Evolutionary conservation across 768 basidiomycete species (phyloP).

Genomic region (Lyophyllum atratum): DNA sequence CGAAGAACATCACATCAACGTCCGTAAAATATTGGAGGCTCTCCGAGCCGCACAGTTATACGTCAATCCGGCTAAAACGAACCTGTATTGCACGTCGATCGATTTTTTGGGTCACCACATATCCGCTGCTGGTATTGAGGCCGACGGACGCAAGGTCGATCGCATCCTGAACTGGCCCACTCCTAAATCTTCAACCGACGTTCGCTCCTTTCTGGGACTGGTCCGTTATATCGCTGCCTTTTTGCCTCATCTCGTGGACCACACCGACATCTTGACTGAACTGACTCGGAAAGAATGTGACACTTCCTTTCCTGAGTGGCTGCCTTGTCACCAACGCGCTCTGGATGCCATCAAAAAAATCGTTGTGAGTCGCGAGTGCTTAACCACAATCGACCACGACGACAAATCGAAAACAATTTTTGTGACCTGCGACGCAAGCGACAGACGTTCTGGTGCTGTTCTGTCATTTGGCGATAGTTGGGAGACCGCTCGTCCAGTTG

Average conservation of each 20-base stretch:
- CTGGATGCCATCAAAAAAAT: constrained; percentile 32
- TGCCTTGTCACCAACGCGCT: constrained; percentile 16
- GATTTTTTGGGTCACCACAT: constrained; percentile 26
- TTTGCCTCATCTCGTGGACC: constrained; percentile 21
- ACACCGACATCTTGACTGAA: neutral
- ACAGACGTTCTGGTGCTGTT: constrained; percentile 24
- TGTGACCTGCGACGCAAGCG: constrained; percentile 23
- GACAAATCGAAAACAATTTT: constrained; percentile 25
- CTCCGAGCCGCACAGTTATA: constrained; percentile 8
- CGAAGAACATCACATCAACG: constrained; percentile 31
- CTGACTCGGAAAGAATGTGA: constrained; percentile 18
- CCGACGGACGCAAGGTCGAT: constrained; percentile 22
- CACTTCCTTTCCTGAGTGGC: constrained; percentile 18
- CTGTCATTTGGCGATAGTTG: neutral
- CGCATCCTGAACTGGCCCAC: constrained; percentile 10
- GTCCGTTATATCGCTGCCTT: constrained; percentile 24
- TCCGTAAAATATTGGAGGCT: constrained; percentile 24
- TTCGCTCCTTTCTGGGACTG: constrained; percentile 23
- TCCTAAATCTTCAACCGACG: constrained; percentile 8
- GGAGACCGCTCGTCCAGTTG: neutral
- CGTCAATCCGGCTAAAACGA: constrained; percentile 21
- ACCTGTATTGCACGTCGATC: constrained; percentile 16
- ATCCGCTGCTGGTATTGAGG: constrained; percentile 23
- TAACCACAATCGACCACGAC: constrained; percentile 8
- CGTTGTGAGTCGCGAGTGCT: constrained; percentile 23